Base-by-base conservation (phyloP, 2,329 filamentous ascomycete species). In the Alternaria ventricosa region DNA sequence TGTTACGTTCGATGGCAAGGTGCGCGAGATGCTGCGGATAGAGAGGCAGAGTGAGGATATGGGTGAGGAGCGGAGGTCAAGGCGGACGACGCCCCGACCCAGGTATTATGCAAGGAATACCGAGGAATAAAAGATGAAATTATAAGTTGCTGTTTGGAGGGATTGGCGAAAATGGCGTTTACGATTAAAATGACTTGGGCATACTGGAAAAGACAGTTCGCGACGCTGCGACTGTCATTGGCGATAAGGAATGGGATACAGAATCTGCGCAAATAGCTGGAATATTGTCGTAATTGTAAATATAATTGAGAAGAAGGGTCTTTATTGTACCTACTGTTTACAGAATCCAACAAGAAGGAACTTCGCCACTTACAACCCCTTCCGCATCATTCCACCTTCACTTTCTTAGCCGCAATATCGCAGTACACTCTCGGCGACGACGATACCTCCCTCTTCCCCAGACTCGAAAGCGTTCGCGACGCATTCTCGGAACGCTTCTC, bases 1-100 rank as follows among this genome's bases (percentile, higher is more conserved):
- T 55, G 72, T 74, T 11, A 74, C 72, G 0, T 74, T 74, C 27
- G 68, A 74, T 25, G 72, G 72, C n/a, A 71, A 73, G 53, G 70
- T 71, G 36, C 64, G 72, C 45, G 71, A 74, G 51, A 68, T 74
- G 63, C 60, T 73, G 18, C 61, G 68, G 58, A 74, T 73, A 69
- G 56, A 59, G 23, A 68, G 65, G 12, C 64, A 69, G 47, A 57
- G 4, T 8, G 63, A 12, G 15, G 55, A 5, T 56, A 68, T 25
- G 49, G 57, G 54, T 53, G 59, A 60, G 30, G 49, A 51, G 57
- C 51, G 33, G 20, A 30, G 50, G 18, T 30, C 54, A 18, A 51
- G 61, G 33, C 18, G 49, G 30, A 44, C 50, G 12, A 44, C 50
- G 9, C 61, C 64, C 4, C 57, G 66, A 44, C 55, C 60, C 2